A percentile compares a stretch with the other conserved stretches of the same genome.
Evolutionary conservation across 768 basidiomycete species (phyloP).

Genomic region (Dendrothele bispora): DNA sequence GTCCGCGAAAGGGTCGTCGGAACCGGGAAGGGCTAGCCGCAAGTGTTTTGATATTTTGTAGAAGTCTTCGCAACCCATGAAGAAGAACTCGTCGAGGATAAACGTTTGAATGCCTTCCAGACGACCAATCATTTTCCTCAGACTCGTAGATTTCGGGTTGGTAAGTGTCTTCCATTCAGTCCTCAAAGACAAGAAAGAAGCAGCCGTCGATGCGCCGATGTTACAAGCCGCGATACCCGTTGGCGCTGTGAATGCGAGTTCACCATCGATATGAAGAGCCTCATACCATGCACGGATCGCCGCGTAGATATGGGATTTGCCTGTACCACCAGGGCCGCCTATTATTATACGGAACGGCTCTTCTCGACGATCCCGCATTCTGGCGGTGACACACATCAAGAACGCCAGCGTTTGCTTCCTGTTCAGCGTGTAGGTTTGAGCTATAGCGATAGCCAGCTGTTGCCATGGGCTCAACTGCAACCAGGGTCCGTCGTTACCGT

Average conservation of each 20-base stretch:
- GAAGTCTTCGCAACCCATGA: neutral
- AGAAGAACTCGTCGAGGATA: constrained; percentile 1
- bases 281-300: constrained; percentile 5
- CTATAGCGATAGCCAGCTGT: neutral
- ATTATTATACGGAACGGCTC: constrained; percentile 10
- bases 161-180: neutral
- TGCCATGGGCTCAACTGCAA: neutral
- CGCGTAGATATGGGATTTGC: constrained; percentile 13
- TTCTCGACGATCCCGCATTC: neutral
- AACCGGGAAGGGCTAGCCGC: constrained; percentile 3
- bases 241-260: neutral
- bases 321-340: constrained; percentile 15
- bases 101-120: neutral
- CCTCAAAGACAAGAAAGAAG: neutral
- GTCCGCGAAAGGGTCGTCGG: constrained; percentile 11
- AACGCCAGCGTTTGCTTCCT: constrained; percentile 7
- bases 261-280: neutral
- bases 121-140: neutral
- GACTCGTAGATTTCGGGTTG: neutral
- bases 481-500: neutral
- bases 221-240: constrained; percentile 1
- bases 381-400: constrained; percentile 1
- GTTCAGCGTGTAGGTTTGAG: constrained; percentile 4
- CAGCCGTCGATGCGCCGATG: neutral
- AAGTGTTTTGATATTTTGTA: neutral